Conservation (phyloP, 108 stramenopile species). For the Nitzschia sp. region DNA sequence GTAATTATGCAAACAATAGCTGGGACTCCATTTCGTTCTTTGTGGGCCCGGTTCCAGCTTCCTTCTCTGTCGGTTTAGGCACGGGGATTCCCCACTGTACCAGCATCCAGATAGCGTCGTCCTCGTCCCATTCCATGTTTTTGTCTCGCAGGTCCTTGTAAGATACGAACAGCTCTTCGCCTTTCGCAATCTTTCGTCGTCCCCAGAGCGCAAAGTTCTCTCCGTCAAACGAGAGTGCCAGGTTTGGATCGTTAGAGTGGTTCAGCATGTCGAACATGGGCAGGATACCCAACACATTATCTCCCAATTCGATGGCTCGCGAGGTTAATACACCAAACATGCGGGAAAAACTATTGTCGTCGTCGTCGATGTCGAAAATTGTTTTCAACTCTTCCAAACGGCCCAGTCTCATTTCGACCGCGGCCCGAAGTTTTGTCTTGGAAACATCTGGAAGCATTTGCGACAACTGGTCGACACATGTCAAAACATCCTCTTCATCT, state of each 20-base stretch:
- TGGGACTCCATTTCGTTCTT: too few relatives aligned
- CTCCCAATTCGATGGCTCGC: constrained; percentile 41
- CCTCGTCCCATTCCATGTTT: constrained; percentile 27
- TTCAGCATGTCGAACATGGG: constrained; percentile 69
- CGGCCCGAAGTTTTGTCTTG: constrained; percentile 42
- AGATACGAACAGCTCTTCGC: constrained; percentile 30
- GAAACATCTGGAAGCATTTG: constrained; percentile 39
- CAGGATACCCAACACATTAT: constrained; percentile 37
- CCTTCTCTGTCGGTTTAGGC: not conserved
- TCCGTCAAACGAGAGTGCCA: constrained; percentile 35
- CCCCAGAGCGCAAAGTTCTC: constrained; percentile 36
- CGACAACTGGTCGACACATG: constrained; percentile 26
- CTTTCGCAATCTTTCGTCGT: constrained; percentile 31
- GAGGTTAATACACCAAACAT: constrained; percentile 43
- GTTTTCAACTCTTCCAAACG: constrained; percentile 33
- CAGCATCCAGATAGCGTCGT: constrained; percentile 45
- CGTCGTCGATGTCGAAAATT: constrained; percentile 6
- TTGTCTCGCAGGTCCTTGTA: not conserved
- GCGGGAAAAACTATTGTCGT: constrained; percentile 19
- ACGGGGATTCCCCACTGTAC: constrained; percentile 53
- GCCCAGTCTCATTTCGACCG: constrained; percentile 38
- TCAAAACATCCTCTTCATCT: constrained; percentile 29
- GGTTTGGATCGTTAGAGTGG: constrained; percentile 45
- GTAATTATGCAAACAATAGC: not conserved
- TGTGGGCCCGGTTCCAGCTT: not conserved